Conservation (phyloP, 257 asterid species). For the Mitragyna speciosa region DNA sequence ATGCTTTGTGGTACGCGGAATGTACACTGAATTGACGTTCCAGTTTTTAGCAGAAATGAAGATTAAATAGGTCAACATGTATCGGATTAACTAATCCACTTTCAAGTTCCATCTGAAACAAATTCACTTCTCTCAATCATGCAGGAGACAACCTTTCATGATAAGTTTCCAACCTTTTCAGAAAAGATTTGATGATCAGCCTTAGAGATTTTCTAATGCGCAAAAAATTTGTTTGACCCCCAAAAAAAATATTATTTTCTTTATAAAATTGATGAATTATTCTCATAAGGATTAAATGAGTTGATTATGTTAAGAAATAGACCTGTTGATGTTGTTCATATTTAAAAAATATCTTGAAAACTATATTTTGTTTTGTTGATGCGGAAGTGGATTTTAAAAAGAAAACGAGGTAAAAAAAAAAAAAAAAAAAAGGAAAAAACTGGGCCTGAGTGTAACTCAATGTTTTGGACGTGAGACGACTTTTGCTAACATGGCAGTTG, state of each 20-base stretch:
- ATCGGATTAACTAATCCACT: slow-evolving; percentile 15
- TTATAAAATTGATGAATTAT: too few relatives aligned
- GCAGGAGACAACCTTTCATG: background rate
- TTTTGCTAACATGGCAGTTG: too few relatives aligned
- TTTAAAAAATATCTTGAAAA: too few relatives aligned
- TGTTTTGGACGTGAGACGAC: too few relatives aligned
- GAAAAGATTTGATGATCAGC: background rate
- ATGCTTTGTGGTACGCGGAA: background rate
- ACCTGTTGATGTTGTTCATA: too few relatives aligned
- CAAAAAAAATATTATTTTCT: background rate
- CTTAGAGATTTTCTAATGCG: background rate
- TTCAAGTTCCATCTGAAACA: background rate
- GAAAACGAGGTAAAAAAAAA: too few relatives aligned
- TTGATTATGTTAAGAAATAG: too few relatives aligned
- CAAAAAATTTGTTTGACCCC: background rate
- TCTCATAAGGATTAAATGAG: too few relatives aligned
- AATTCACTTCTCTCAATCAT: background rate
- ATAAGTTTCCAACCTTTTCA: background rate
- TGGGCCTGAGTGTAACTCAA: too few relatives aligned
- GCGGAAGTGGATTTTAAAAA: too few relatives aligned
- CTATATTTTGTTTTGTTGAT: too few relatives aligned
- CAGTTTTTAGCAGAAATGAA: background rate
- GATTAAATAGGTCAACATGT: background rate
- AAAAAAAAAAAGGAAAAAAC: too few relatives aligned
- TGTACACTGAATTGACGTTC: background rate